Conservation (phyloP, 495 filamentous ascomycete species). For the Podospora anserina region DNA sequence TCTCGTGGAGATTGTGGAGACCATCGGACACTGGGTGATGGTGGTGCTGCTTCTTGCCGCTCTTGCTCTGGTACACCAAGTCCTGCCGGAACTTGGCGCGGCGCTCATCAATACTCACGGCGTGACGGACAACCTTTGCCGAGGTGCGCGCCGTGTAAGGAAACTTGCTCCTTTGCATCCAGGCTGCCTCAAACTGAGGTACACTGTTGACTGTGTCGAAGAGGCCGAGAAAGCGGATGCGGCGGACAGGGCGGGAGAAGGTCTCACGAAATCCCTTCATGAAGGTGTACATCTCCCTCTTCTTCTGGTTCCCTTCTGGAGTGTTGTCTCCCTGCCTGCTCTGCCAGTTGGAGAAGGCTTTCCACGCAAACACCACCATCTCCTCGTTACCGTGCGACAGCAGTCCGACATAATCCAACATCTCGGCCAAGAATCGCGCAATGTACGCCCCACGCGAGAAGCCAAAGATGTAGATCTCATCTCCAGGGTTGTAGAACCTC, state of each 20-base stretch:
- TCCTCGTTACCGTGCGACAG: constrained; percentile 84
- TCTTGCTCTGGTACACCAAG: constrained; percentile 59
- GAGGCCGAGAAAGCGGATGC: constrained; percentile 67
- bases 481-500: constrained; percentile 76
- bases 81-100: constrained; percentile 69
- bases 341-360: constrained; percentile 84
- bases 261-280: constrained; percentile 84
- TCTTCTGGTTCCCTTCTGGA: constrained; percentile 54
- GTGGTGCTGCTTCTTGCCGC: constrained; percentile 34
- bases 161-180: constrained; percentile 79
- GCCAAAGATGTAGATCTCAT: constrained; percentile 80
- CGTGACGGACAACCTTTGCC: constrained; percentile 66
- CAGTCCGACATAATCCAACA: constrained; percentile 80
- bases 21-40: constrained; percentile 38
- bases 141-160: constrained; percentile 78
- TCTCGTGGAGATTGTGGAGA: constrained; percentile 41
- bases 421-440: constrained; percentile 79
- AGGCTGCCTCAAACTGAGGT: constrained; percentile 76
- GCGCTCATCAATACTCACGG: constrained; percentile 75
- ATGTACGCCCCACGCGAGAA: constrained; percentile 88
- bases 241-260: constrained; percentile 71
- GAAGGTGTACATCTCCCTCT: constrained; percentile 65
- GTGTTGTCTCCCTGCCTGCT: constrained; percentile 58
- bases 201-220: constrained; percentile 83
- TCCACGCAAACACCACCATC: constrained; percentile 81